These are phyloP conservation scores for Botrytis pseudocinerea DNA, from an alignment of 2,329 filamentous ascomycete species.

Conservation along the genomic window DNA sequence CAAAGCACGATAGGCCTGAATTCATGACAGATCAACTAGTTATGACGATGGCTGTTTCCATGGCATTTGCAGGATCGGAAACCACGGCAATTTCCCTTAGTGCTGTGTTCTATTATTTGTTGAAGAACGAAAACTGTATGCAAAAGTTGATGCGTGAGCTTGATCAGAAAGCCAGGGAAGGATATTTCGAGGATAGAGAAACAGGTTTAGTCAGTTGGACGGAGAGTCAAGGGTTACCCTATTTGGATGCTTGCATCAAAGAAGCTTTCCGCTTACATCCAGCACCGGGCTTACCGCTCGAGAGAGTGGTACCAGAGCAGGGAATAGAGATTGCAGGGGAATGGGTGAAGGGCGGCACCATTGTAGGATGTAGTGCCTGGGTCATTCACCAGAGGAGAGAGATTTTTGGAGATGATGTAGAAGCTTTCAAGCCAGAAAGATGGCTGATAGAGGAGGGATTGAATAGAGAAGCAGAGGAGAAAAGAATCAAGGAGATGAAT, in stretches of 20 bases:
- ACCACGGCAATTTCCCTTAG: constrained; percentile 75
- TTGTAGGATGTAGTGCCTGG: constrained; percentile 75
- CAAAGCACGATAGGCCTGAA: constrained; percentile 64
- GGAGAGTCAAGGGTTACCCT: constrained; percentile 68
- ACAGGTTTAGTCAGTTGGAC: constrained; percentile 67
- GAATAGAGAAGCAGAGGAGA: constrained; percentile 47
- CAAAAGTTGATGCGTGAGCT: constrained; percentile 60
- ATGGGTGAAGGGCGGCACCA: constrained; percentile 67
- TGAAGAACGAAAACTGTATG: constrained; percentile 61
- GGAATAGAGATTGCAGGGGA: constrained; percentile 64
- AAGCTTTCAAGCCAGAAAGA: constrained; percentile 67
- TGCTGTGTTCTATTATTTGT: constrained; percentile 71
- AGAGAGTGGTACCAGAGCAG: constrained; percentile 67
- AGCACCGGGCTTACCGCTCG: constrained; percentile 69
- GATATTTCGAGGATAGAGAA: constrained; percentile 52
- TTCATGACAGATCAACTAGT: constrained; percentile 72
- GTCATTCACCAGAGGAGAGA: constrained; percentile 67
- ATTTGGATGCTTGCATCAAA: constrained; percentile 76
- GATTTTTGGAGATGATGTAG: constrained; percentile 68
- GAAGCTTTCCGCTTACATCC: constrained; percentile 78
- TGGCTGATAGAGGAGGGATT: constrained; percentile 54
- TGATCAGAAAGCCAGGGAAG: constrained; percentile 56
- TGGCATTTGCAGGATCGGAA: constrained; percentile 74
- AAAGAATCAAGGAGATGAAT: constrained; percentile 64
- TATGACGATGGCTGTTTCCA: constrained; percentile 69